Conservation (phyloP, 495 filamentous ascomycete genomes). For the Massariosphaeria phaeospora region DNA sequence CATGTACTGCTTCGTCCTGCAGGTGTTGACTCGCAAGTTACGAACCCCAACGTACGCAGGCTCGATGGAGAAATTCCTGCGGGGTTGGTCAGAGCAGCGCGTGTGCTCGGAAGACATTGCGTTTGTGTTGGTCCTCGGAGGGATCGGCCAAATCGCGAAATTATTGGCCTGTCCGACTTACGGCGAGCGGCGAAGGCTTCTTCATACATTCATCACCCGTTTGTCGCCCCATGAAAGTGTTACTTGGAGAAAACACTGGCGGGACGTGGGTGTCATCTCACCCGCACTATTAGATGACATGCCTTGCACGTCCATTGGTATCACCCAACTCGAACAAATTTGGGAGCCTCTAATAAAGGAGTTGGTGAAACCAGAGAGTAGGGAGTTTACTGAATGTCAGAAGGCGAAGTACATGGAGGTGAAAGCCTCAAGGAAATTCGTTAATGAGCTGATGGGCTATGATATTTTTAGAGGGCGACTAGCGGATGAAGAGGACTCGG, state of each 20-base stretch:
- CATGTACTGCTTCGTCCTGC: conserved; percentile 33
- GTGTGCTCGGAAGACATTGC: conserved; percentile 26
- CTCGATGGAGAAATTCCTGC: conserved; percentile 24
- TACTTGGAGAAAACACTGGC: conserved; percentile 21
- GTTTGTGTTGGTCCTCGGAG: conserved; percentile 28
- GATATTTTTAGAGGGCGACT: conserved; percentile 26
- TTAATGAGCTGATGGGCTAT: conserved; percentile 32
- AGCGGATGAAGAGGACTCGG: conserved; percentile 21
- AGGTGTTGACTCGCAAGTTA: conserved; percentile 25
- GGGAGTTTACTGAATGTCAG: conserved; percentile 19
- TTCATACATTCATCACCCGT: conserved; percentile 27
- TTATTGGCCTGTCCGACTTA: conserved; percentile 25
- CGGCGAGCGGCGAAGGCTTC: conserved; percentile 21
- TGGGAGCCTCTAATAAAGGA: conserved; percentile 22
- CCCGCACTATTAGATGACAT: conserved; percentile 24
- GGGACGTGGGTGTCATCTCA: conserved; percentile 24
- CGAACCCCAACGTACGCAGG: conserved; percentile 26
- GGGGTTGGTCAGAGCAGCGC: conserved; percentile 18
- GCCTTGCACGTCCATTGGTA: conserved; percentile 27
- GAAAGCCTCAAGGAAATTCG: conserved; percentile 16
- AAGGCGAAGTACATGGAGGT: conserved; percentile 22
- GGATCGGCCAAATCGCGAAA: conserved; percentile 26
- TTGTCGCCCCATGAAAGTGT: conserved; percentile 26
- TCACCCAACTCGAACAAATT: conserved; percentile 29
- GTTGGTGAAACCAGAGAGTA: conserved; percentile 19